A percentile compares a stretch with the other conserved stretches of the same genome.
These are phyloP conservation scores for Ophiostoma perfectum DNA, from an alignment of 2,329 filamentous ascomycete species.

Conservation along the genomic window DNA sequence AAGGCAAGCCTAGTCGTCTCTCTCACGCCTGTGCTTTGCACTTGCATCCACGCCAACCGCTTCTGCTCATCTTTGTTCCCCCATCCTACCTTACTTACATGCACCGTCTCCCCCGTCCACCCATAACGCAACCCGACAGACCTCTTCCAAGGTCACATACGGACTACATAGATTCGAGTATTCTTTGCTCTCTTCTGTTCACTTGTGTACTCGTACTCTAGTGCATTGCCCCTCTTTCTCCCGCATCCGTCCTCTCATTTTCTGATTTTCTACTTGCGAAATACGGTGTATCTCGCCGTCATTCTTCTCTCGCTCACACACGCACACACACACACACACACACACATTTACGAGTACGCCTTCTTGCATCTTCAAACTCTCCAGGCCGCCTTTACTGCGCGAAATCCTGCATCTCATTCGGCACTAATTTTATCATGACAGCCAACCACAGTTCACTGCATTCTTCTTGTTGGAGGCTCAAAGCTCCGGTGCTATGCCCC, in stretches of 20 bases:
- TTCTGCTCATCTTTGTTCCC: slow-evolving; percentile 13
- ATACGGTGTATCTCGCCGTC: slow-evolving; percentile 9
- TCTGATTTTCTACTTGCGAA: slow-evolving; percentile 12
- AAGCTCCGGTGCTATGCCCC: slow-evolving; percentile 41
- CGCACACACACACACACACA: background rate
- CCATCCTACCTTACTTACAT: slow-evolving; percentile 5
- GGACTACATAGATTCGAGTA: slow-evolving; percentile 4
- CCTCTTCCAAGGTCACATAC: background rate
- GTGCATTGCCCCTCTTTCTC: slow-evolving; percentile 20
- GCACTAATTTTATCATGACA: slow-evolving; percentile 43
- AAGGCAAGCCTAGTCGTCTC: slow-evolving; percentile 10
- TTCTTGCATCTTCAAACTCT: slow-evolving; percentile 14
- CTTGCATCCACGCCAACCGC: slow-evolving; percentile 16
- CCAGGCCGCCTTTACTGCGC: slow-evolving; percentile 24
- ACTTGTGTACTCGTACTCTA: slow-evolving; percentile 13
- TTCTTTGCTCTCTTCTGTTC: slow-evolving; percentile 15
- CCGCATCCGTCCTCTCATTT: slow-evolving; percentile 15
- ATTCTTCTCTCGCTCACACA: background rate
- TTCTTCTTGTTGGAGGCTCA: slow-evolving; percentile 44
- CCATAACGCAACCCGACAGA: slow-evolving; percentile 19
- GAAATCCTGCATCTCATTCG: slow-evolving; percentile 29
- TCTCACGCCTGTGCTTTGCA: background rate
- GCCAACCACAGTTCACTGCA: slow-evolving; percentile 38
- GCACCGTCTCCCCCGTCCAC: slow-evolving; percentile 13
- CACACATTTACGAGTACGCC: background rate